These are phyloP conservation scores for Solanum hybrid DNA, from an alignment of 305 asterid genomes.

Conservation along the genomic window DNA sequence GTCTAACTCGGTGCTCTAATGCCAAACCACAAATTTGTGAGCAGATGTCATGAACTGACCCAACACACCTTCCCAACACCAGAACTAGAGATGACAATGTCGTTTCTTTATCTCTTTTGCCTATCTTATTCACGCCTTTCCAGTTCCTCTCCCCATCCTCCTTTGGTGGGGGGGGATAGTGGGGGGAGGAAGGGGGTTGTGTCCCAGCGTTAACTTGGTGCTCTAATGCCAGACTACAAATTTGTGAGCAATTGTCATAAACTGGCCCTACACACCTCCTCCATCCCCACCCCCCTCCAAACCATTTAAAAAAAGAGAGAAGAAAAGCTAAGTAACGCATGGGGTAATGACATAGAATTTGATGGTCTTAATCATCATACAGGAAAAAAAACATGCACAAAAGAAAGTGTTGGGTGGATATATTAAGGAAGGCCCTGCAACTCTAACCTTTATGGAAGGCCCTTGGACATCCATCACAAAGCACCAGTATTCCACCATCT, in stretches of 20 bases:
- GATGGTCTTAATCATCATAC: not conserved
- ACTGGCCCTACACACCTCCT: not conserved
- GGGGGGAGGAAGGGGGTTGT: not conserved
- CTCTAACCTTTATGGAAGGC: constrained; percentile 87
- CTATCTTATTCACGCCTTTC: not conserved
- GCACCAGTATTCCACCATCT: constrained; percentile 97
- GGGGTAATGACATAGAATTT: not conserved
- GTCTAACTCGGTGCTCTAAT: not conserved
- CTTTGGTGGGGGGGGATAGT: not conserved
- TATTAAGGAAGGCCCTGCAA: constrained; percentile 2
- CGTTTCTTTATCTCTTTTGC: not conserved
- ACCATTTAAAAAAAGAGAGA: not conserved
- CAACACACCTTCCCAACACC: not conserved
- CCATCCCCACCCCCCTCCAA: not conserved
- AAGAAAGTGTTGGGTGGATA: not conserved
- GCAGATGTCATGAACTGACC: not conserved
- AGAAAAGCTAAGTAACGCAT: not conserved
- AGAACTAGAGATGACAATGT: not conserved
- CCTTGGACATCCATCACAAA: constrained; percentile 98
- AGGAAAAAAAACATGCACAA: not conserved
- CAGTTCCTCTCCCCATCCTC: not conserved
- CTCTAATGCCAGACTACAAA: not conserved
- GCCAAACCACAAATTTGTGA: not conserved
- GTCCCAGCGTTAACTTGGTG: not conserved
- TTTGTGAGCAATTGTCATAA: not conserved